Conservation (phyloP, 78 protist genomes). For the Dictyostelium citrinum region DNA sequence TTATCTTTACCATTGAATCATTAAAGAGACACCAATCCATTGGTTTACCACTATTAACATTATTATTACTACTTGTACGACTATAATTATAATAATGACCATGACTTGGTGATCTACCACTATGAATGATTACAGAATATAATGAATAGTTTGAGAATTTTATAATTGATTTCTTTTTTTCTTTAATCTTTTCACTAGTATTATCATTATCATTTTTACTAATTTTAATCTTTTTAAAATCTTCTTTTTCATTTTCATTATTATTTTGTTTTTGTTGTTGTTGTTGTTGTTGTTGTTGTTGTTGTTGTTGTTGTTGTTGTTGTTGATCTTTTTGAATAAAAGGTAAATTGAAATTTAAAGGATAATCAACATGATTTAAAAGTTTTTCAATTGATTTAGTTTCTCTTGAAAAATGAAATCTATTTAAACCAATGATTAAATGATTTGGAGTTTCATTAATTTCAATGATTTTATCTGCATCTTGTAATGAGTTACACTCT, state of each 20-base stretch:
- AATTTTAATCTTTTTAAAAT: background rate
- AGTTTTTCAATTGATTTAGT: constrained; percentile 34
- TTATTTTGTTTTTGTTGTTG: background rate
- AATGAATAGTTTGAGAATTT: background rate
- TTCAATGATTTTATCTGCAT: constrained; percentile 22
- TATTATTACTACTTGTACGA: background rate
- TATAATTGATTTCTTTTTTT: background rate
- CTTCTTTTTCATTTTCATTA: background rate
- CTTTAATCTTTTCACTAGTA: background rate
- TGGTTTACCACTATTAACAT: background rate
- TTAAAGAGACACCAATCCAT: constrained; percentile 54
- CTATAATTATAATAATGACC: constrained; percentile 48
- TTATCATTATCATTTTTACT: background rate
- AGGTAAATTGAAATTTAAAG: background rate
- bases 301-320: background rate
- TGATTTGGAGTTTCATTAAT: background rate
- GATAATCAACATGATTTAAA: constrained; percentile 11
- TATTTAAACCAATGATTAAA: constrained; percentile 10
- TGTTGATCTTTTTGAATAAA: background rate
- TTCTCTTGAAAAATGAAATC: constrained; percentile 19
- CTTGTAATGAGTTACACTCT: constrained; percentile 28
- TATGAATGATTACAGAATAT: constrained; percentile 31
- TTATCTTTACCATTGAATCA: constrained; percentile 18
- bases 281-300: background rate
- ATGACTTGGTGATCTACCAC: background rate